A percentile compares a stretch with the other conserved stretches of the same genome.
These are phyloP conservation scores for Cyberlindnera saturnus DNA, from an alignment of 805 yeast species.

Conservation along the genomic window DNA sequence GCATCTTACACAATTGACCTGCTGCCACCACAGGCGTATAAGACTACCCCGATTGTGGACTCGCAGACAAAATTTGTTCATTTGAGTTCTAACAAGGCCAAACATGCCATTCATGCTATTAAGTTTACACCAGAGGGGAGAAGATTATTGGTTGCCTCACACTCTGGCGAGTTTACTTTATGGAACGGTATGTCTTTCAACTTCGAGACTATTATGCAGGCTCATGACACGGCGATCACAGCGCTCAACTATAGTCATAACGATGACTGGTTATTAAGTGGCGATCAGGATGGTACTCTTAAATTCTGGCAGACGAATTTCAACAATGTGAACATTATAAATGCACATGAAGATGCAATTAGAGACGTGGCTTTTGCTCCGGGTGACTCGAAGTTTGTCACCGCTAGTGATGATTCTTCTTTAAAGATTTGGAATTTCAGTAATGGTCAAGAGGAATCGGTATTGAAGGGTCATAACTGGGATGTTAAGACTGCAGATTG, in stretches of 20 bases:
- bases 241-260: slow-evolving; percentile 77
- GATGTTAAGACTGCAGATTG: slow-evolving; percentile 96
- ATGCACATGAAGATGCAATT: slow-evolving; percentile 75
- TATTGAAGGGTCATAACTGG: slow-evolving; percentile 93
- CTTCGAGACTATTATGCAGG: slow-evolving; percentile 97
- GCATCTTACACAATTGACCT: slow-evolving; percentile 57
- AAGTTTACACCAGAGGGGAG: slow-evolving; percentile 97
- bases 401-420: slow-evolving; percentile 88
- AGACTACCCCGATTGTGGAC: slow-evolving; percentile 49
- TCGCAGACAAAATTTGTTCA: slow-evolving; percentile 80
- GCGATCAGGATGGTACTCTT: slow-evolving; percentile 86
- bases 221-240: slow-evolving; percentile 88
- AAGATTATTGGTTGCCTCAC: slow-evolving; percentile 80
- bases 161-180: slow-evolving; percentile 91
- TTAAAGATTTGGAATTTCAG: slow-evolving; percentile 93
- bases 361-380: slow-evolving; percentile 88
- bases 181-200: slow-evolving; percentile 96
- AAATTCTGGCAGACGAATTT: slow-evolving; percentile 98
- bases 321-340: slow-evolving; percentile 82
- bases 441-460: slow-evolving; percentile 76
- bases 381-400: slow-evolving; percentile 84
- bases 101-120: slow-evolving; percentile 85
- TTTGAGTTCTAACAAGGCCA: slow-evolving; percentile 82
- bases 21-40: slow-evolving; percentile 60
- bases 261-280: slow-evolving; percentile 92